Conservation (phyloP, 495 filamentous ascomycete genomes). For the Aspergillus sclerotiicarbonarius region DNA sequence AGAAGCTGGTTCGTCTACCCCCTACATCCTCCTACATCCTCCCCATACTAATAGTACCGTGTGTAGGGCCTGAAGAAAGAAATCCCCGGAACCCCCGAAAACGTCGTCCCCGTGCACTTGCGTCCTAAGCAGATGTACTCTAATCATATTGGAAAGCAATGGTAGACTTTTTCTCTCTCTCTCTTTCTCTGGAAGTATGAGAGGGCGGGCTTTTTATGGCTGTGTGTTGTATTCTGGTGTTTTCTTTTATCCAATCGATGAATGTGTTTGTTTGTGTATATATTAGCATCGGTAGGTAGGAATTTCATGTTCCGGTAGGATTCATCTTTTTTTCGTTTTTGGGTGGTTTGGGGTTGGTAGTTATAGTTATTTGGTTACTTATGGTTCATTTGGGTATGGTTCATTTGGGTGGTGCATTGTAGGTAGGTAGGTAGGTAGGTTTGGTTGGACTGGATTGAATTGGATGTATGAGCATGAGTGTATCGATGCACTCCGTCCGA, state of each 20-base stretch:
- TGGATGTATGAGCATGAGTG: no score
- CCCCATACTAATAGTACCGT: no score
- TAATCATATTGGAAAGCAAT: slow-evolving; percentile 44
- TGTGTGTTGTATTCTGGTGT: slow-evolving; percentile 1
- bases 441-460: no score
- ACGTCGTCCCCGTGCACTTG: slow-evolving; percentile 78
- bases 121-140: slow-evolving; percentile 76
- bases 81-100: slow-evolving; percentile 78
- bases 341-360: not conserved
- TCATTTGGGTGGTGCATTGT: no score
- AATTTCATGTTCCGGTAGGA: slow-evolving; percentile 3
- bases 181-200: no score
- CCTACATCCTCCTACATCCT: no score
- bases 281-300: slow-evolving; percentile 35
- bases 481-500: no score
- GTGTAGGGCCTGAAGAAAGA: slow-evolving; percentile 84
- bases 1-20: slow-evolving; percentile 74
- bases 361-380: no score
- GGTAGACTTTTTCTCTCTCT: slow-evolving; percentile 17
- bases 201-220: no score
- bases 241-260: slow-evolving; percentile 16
- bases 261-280: slow-evolving; percentile 41
- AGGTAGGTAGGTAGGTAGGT: no score
- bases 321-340: slow-evolving; percentile 1
- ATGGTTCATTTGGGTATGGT: no score